Base-by-base conservation (phyloP, 1,284 basidiomycete species). In the Mycena sp. region DNA sequence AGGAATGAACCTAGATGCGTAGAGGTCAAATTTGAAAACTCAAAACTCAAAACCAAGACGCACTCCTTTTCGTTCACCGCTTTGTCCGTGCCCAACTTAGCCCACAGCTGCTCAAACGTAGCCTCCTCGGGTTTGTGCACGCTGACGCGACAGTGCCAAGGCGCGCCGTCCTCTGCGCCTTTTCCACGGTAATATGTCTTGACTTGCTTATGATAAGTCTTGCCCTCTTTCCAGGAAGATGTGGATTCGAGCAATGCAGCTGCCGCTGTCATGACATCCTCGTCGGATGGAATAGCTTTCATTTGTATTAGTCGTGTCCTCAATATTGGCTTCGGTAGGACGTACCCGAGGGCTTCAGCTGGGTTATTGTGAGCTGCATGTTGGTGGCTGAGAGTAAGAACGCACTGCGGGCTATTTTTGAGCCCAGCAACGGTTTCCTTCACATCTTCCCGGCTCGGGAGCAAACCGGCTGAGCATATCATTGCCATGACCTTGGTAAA, bases 101-200 rank as follows among this genome's bases (percentile, higher is more conserved):
- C 25, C 91, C 91, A 92, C 68, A 93, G 78, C 67, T 87, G 84
- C 63, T 90, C 88, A 72, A 93, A 92, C 3, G 87, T 86, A 10
- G 81, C 86, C 54, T 91, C 88, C 23, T 85, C 79, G 12, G 81
- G 68, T n/a, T 81, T 74, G 73, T 92, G 91, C 68, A 85, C 83
- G 73, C 90, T 91, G 58, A 87, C 74, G 26, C 91, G 83, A 72
- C 83, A 84, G 68, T 90, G 83, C 90, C 90, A 93, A 3, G 81
- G 74, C 44, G 87, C 85, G 35, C 81, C 85, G 61, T 89, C 87
- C 14, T 74, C 80, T 7, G 81, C 73, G 6, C 77, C 79, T 70
- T 88, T 90, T 25, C 82, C 71, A 11, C 79, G 81, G 35, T 75
- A 80, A 61, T 75, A 83, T 6, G 87, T 89, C 71, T 85, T 83